Base-by-base conservation (phyloP, 805 yeast species). In the Candida sithepensis region DNA sequence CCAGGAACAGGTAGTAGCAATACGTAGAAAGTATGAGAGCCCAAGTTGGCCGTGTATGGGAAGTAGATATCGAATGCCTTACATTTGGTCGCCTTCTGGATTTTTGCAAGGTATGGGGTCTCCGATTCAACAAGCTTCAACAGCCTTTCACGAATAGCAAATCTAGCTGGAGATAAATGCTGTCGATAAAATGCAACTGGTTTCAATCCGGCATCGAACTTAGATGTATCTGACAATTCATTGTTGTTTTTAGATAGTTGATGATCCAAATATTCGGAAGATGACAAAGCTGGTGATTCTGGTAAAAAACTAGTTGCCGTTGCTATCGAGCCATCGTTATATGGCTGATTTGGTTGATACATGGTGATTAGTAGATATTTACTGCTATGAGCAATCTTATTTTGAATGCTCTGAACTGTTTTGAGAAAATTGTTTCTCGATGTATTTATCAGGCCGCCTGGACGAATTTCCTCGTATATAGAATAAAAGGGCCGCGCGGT, bases 21-120 rank as follows among this genome's bases (percentile, higher is more conserved):
- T 42, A 94, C 96, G 64, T 92, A 92, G 63, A 94, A 94, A 0
- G 97, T 88, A 66, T 92, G 99, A 4, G 96, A 80, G 0, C 97
- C 99, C 52, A 94, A 71, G 57, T 85, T 83, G 16, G 98, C 96
- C 3, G 96, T 79, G 73, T 88, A 81, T 8, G 95, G 85, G 67
- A 92, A 92, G 59, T 85, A 94, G 22, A 72, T 59, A 67, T 91
- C 97, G 44, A 83, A 65, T 16, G 64, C 43, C 2, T 80, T 73
- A 34, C 66, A 63, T 48, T 96, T 71, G 12, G 71, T 58, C 4
- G 48, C 41, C 3, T 57, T 45, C 69, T 92, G 99, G 49, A 88
- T 66, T 3, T 54, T 54, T 9, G 75, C 70, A n/a, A 92, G 64
- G 1, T 75, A 48, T 2, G 72, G 75, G 0, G 95, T 84, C 63